Base-by-base conservation (phyloP, 768 basidiomycete genomes). In the Sarcodon sp. region DNA sequence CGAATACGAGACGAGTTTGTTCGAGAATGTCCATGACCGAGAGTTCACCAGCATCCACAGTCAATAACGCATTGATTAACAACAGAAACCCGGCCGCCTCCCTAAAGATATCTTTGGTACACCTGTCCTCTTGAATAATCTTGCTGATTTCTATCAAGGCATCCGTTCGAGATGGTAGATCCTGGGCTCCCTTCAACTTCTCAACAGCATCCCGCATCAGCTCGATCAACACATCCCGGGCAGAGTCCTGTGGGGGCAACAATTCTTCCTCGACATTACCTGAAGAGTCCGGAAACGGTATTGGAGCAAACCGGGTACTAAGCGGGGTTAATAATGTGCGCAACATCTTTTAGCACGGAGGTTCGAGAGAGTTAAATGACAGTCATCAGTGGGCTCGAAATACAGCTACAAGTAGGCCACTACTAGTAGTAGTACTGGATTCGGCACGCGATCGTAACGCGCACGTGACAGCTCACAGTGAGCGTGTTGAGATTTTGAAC, bases 71-170 rank as follows among this genome's bases (percentile, higher is more conserved):
- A 54, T 77, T 84, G 64, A 88, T 78, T 33, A 88, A 65, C 8
- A 78, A 73, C 15, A 89, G 66, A 59, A 88, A 89, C 0, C 88
- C 88, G 51, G 90, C 88, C 56, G 83, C 67, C 56, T 88, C 84
- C 4, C 88, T 71, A 61, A 91, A 90, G 15, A 81, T 78, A 48
- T 82, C 79, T 60, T 81, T 84, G 9, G 83, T 83, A 38, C 61
- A 66, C 2, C 69, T 59, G 54, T 85, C 80, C 59, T 86, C 77
- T 12, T 70, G 67, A 69, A 89, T 70, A 18, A 83, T 76, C 12
- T 77, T 68, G 47, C 78, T 75, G 36, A 90, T 79, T 57, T 87
- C 83, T 15, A 66, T 64, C 49, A 87, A 59, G 35, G 78, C 85
- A 71, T 79, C 74, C 37, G 72, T 67, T 54, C 71, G 69, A 0